Base-by-base conservation (phyloP, 345 rosid species). In the Citrus medica region DNA sequence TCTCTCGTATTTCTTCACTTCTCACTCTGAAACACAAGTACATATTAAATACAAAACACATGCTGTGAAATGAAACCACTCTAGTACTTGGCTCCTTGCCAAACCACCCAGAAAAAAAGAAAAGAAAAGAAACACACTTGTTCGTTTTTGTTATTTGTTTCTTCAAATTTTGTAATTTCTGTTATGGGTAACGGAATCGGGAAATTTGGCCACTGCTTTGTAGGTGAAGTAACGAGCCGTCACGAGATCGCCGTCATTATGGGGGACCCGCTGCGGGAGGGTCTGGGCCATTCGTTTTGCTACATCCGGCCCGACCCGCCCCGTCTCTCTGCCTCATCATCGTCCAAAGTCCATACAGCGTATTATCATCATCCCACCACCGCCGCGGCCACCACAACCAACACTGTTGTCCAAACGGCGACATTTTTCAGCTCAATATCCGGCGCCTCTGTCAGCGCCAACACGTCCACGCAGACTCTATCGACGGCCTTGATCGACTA, bases 401-500 rank as follows among this genome's bases (percentile, higher is more conserved):
- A 53, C 48, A 24, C 67, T 24, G 78, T 16, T 24, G 13, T 59
- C 56, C 3, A 82, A 0, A 78, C 86, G 64, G 85, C 92, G 46
- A 86, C 97, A 51, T 90, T 96, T 85, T 94, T 96, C 86, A 89
- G 89, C 6, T 78, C 94, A 37, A 96, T 96, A 64, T 91, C 99
- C 84, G 99, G 99, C 30, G 98, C 99, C 25, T 96, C 97, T 27
- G 88, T 94, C 69, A 89, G 99, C 72, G 98, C 99, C 73, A 96
- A 96, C 85, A 83, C 93, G 9, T 94, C 98, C 0, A 87, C 98
- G 2, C 73, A 66, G 65, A 90, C 92, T 5, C 92, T 89, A 46
- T 88, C 98, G 51, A 86, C 87, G 32, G 85, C 93, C 9, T 84
- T 88, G 68, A 75, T 78, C 70, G 89, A 86, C 40, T 73, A 86